Conservation (phyloP, 148 eudicot genomes). For the Arbutus unedo region DNA sequence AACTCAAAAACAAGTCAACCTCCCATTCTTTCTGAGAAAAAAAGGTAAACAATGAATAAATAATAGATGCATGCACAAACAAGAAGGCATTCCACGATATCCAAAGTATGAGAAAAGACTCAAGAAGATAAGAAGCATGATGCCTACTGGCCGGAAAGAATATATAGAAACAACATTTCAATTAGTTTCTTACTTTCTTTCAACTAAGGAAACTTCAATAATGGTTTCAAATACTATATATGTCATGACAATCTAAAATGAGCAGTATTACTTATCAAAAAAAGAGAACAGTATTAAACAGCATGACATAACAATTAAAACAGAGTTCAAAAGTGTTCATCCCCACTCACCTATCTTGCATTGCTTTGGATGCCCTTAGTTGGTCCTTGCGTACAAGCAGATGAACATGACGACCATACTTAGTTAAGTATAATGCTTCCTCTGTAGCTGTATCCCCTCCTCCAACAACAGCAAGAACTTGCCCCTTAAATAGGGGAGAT, state of each 20-base stretch:
- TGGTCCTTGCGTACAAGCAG: conserved; percentile 84
- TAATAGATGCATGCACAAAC: background rate
- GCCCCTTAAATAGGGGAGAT: conserved; percentile 96
- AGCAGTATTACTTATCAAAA: background rate
- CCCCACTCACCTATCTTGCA: conserved; percentile 89
- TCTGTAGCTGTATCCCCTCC: conserved; percentile 99
- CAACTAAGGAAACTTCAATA: background rate
- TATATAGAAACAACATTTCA: background rate
- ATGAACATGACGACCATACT: conserved; percentile 96
- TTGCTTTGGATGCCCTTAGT: conserved; percentile 93
- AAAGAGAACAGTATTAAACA: background rate
- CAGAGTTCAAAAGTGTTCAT: background rate
- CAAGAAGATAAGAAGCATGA: background rate
- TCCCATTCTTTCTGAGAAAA: background rate
- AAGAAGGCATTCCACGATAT: background rate
- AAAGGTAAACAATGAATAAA: background rate
- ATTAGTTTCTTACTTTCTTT: background rate
- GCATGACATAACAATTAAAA: background rate
- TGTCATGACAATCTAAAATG: background rate
- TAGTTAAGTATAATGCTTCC: conserved; percentile 92
- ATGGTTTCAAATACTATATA: background rate
- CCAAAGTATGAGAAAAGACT: background rate
- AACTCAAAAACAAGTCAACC: background rate
- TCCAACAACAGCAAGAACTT: conserved; percentile 98
- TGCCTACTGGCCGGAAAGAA: background rate